phyloP scores from a whole-genome alignment of 345 rosid species.

The Chamaenerion angustifolium region DNA sequence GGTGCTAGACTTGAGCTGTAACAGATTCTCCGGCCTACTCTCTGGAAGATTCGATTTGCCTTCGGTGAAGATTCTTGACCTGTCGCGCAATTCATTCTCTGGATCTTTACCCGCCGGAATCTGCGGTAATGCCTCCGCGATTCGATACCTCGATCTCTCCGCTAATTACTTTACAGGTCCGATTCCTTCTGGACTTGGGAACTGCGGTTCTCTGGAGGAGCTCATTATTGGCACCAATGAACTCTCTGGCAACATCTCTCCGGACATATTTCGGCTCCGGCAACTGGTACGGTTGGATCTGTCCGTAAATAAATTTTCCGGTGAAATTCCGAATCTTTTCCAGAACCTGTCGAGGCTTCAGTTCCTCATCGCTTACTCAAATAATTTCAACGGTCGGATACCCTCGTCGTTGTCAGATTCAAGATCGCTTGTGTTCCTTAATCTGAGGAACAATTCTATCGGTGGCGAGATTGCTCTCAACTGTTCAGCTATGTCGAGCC shows the following conservation, averaged over 20 bases:
- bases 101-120: constrained; percentile 38
- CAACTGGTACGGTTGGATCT: constrained; percentile 7
- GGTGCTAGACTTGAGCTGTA: constrained; percentile 44
- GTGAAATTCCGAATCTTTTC: constrained; percentile 8
- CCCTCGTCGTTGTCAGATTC: constrained; percentile 6
- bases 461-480: background rate
- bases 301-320: constrained; percentile 4
- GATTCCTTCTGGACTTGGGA: constrained; percentile 29
- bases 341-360: constrained; percentile 8
- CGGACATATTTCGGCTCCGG: constrained; percentile 23
- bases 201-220: constrained; percentile 28
- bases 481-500: constrained; percentile 3
- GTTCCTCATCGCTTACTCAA: constrained; percentile 5
- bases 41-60: constrained; percentile 31
- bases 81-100: constrained; percentile 32
- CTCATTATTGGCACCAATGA: constrained; percentile 52
- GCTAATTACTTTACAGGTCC: constrained; percentile 46
- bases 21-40: constrained; percentile 34
- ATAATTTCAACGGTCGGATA: constrained; percentile 4
- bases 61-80: constrained; percentile 22
- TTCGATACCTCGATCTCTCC: constrained; percentile 22
- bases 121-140: constrained; percentile 30
- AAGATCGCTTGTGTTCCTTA: background rate
- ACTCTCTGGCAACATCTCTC: constrained; percentile 36
- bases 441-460: constrained; percentile 5